phyloP scores from a whole-genome alignment of 495 filamentous ascomycete genomes.

The Trichodelitschia bisporula region DNA sequence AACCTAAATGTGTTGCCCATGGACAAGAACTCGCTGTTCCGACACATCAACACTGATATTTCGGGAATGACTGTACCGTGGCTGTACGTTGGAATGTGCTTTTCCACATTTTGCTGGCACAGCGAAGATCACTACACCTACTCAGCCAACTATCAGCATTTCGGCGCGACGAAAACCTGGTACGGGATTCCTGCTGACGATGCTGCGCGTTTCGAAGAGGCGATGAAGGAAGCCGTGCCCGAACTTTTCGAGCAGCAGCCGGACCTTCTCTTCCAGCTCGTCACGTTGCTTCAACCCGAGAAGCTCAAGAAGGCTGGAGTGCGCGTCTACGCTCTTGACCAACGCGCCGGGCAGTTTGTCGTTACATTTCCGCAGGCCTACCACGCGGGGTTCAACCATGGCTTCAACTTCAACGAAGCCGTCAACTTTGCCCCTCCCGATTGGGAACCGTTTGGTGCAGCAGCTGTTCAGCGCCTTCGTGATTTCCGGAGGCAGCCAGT shows the following conservation, averaged over 20 bases:
- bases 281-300: constrained; percentile 80
- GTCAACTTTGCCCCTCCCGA: constrained; percentile 96
- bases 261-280: constrained; percentile 88
- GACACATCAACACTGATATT: constrained; percentile 93
- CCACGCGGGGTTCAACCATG: constrained; percentile 28
- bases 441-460: constrained; percentile 84
- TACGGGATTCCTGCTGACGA: constrained; percentile 92
- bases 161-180: constrained; percentile 97
- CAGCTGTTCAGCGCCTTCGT: constrained; percentile 66
- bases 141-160: constrained; percentile 96
- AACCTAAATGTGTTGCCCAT: constrained; percentile 88
- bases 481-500: constrained; percentile 78
- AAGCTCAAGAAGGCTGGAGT: constrained; percentile 90
- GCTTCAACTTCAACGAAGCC: constrained; percentile 96
- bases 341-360: constrained; percentile 86
- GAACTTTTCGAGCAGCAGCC: constrained; percentile 95
- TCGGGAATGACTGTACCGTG: constrained; percentile 99
- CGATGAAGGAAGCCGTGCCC: constrained; percentile 85
- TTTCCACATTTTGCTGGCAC: constrained; percentile 99
- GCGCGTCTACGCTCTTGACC: constrained; percentile 74
- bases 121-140: constrained; percentile 97
- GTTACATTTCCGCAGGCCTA: constrained; percentile 36
- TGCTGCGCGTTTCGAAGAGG: constrained; percentile 78
- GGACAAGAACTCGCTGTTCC: constrained; percentile 76
- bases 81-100: constrained; percentile 99